Evolutionary conservation across 2,329 filamentous ascomycete genomes (phyloP).

Genomic region (Ceratocystis cacaofunesta): DNA sequence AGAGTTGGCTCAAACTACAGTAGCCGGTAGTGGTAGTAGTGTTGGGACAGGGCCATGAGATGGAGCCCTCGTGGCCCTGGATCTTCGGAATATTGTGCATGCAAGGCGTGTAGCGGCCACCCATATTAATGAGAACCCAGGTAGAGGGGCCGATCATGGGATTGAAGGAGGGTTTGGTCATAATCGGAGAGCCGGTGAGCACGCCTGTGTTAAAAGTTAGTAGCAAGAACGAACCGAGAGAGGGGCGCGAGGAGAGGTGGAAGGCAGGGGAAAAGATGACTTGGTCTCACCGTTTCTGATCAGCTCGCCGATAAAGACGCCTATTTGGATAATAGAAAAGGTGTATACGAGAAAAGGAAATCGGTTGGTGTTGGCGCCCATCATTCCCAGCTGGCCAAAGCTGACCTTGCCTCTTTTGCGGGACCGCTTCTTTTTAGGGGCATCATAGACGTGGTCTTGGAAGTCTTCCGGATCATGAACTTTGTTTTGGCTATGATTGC

Average conservation of each 20-base stretch:
- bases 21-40: conserved; percentile 44
- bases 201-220: conserved; percentile 34
- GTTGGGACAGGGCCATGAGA: conserved; percentile 69
- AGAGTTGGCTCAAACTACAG: conserved; percentile 66
- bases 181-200: conserved; percentile 63
- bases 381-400: conserved; percentile 46
- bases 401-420: conserved; percentile 32
- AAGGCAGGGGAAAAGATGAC: background rate
- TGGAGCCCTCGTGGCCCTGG: conserved; percentile 34
- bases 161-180: conserved; percentile 77
- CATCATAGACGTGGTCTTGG: conserved; percentile 48
- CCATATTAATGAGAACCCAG: conserved; percentile 91
- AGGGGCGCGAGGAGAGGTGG: conserved; percentile 10
- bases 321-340: conserved; percentile 61
- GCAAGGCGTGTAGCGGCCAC: conserved; percentile 78
- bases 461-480: conserved; percentile 26
- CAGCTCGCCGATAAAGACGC: conserved; percentile 79
- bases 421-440: conserved; percentile 25
- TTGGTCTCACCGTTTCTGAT: conserved; percentile 57
- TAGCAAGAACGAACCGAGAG: background rate
- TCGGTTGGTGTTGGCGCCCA: conserved; percentile 38
- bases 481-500: conserved; percentile 19
- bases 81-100: conserved; percentile 71
- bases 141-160: conserved; percentile 92
- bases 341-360: conserved; percentile 73